Base-by-base conservation (phyloP, 2,329 filamentous ascomycete genomes). In the Scortechinia acanthostroma region DNA sequence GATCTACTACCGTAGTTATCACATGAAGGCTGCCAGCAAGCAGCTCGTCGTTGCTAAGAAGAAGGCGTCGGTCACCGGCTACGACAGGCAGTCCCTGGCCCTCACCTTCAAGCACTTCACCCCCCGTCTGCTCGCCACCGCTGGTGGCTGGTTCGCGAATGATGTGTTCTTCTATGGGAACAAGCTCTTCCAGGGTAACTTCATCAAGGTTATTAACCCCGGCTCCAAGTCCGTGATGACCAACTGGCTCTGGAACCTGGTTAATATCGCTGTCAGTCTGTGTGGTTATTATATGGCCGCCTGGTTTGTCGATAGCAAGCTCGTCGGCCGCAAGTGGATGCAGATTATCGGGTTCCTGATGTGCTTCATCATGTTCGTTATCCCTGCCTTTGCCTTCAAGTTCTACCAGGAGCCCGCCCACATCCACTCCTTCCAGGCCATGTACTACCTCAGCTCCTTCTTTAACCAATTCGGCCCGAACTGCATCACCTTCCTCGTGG, bases 401-500 rank as follows among this genome's bases (percentile, higher is more conserved):
- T 90, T 91, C 77, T 96, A 90, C 72, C 89, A 78, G 17, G 73
- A 72, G 43, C 69, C 74, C 1, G 71, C 72, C 4, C 80, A 88
- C 55, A 85, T 96, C 62, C 82, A 88, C 58, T 72, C 76, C n/a
- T 97, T 97, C 83, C 91, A 96, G 71, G 82, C 91, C 60, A 95
- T 97, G 89, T 96, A 96, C 76, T 96, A 95, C 70, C 65, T 97
- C 54, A 94, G 89, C 4, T 95, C 88, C 20, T 97, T 97, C 74
- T 97, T 97, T 83, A 96, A 96, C 76, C 91, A 97, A 63, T 97
- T 97, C 58, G 91, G 91, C 10, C 91, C 91, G 65, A 97, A 97
- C 76, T 85, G 82, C 42, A 90, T 96, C 57, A 95, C 91, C 50
- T 97, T 97, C 86, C 79, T 97, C 53, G 87, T 95, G 23, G 91